Evolutionary conservation across 1,284 basidiomycete species (phyloP).

Genomic region (Pseudozyma sp.): DNA sequence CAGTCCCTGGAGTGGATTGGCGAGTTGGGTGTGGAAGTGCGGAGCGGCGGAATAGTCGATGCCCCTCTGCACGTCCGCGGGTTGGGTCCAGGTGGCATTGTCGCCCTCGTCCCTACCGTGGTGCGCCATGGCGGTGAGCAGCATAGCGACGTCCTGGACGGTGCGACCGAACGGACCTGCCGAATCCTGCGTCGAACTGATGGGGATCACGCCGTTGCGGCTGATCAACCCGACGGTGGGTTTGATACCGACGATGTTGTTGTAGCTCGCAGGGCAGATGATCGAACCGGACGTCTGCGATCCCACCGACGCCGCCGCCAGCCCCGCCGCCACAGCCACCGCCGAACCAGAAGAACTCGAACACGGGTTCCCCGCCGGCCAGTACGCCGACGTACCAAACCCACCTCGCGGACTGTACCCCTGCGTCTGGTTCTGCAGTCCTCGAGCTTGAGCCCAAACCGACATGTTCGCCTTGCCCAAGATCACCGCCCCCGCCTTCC

Average conservation of each 20-base stretch:
- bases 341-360: constrained; percentile 78
- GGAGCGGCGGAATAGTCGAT: constrained; percentile 27
- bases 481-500: constrained; percentile 77
- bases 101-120: constrained; percentile 35
- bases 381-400: constrained; percentile 76
- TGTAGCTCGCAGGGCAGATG: constrained; percentile 45
- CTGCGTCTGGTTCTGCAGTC: constrained; percentile 71
- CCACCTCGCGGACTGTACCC: constrained; percentile 79
- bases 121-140: constrained; percentile 44
- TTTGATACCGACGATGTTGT: constrained; percentile 52
- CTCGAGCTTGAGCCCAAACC: constrained; percentile 71
- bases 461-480: constrained; percentile 71
- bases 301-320: constrained; percentile 75
- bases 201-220: constrained; percentile 40
- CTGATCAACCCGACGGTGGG: constrained; percentile 48
- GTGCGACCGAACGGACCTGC: constrained; percentile 38
- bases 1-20: constrained; percentile 13
- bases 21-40: constrained; percentile 11
- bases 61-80: constrained; percentile 14
- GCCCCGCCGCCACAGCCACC: constrained; percentile 75
- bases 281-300: constrained; percentile 72
- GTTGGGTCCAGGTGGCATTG: constrained; percentile 35
- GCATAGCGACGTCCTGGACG: constrained; percentile 43
- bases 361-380: constrained; percentile 75
- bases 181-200: constrained; percentile 42